A percentile compares a stretch with the other conserved stretches of the same genome.
Evolutionary conservation across 1,284 basidiomycete genomes (phyloP).

Genomic region (Omphalotus olearius): DNA sequence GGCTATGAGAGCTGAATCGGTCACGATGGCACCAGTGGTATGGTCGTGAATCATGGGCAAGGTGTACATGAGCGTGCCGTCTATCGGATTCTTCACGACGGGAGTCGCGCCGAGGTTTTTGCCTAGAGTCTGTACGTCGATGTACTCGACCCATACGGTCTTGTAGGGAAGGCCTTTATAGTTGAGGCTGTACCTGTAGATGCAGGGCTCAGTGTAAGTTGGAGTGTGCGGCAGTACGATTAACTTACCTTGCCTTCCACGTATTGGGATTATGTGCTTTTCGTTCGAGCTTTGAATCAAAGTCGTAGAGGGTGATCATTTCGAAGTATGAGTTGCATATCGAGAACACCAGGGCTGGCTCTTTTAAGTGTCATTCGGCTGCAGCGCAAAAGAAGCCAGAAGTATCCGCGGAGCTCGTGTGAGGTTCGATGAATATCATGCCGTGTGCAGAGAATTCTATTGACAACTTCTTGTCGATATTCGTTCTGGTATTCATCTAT

Average conservation of each 20-base stretch:
- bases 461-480: too few species aligned
- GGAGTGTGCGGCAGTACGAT: too few species aligned
- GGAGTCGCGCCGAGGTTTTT: conserved; percentile 3
- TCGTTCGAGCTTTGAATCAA: not conserved
- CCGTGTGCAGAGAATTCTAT: too few species aligned
- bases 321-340: not conserved
- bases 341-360: too few species aligned
- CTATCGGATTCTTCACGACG: not conserved
- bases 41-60: conserved; percentile 20
- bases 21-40: conserved; percentile 19
- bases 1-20: conserved; percentile 27
- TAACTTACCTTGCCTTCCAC: not conserved
- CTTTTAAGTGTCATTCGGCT: too few species aligned
- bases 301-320: conserved; percentile 1
- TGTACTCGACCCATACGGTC: conserved; percentile 1
- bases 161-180: conserved; percentile 2
- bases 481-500: too few species aligned
- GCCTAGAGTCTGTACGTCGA: not conserved
- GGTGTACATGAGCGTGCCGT: not conserved
- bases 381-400: too few species aligned
- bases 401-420: too few species aligned
- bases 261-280: not conserved
- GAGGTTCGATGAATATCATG: too few species aligned
- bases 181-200: not conserved
- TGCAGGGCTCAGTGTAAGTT: not conserved